A percentile compares a stretch with the other conserved stretches of the same genome.
Conservation (phyloP, 2,329 filamentous ascomycete species). For the Alternaria triticina region DNA sequence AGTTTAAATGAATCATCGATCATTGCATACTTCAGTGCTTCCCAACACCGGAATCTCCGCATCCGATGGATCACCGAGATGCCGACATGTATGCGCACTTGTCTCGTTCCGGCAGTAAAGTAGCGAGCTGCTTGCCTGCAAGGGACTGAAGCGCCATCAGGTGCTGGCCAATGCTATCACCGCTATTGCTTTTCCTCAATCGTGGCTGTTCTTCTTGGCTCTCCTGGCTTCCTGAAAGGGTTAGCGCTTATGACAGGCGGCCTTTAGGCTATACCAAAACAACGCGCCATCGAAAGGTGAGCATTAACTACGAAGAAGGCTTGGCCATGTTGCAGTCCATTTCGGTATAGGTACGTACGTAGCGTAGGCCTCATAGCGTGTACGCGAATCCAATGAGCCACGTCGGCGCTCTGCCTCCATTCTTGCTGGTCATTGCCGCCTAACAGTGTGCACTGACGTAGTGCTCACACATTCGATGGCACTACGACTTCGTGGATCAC, state of each 20-base stretch:
- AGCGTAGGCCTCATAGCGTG: not conserved
- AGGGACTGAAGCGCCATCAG: rapidly evolving
- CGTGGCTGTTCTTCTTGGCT: not conserved
- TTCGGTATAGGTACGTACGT: not conserved
- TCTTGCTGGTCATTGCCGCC: not conserved
- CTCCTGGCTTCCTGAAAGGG: not conserved
- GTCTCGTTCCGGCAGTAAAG: not conserved
- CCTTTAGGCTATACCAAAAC: not conserved
- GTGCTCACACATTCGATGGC: not conserved
- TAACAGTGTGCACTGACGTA: rapidly evolving
- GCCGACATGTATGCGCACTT: not conserved
- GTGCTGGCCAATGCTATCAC: not conserved
- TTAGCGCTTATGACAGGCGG: not conserved
- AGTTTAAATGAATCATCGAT: not conserved
- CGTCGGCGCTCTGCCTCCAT: not conserved
- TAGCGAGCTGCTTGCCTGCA: not conserved
- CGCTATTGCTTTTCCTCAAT: not conserved
- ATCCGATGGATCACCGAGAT: not conserved
- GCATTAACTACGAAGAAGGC: not conserved
- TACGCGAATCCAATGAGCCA: not conserved
- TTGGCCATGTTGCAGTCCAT: not conserved
- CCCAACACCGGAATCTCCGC: rapidly evolving
- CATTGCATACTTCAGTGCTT: not conserved
- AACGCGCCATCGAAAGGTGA: not conserved
- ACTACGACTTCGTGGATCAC: not conserved